A percentile compares a stretch with the other conserved stretches of the same genome.
Evolutionary conservation across 2,329 filamentous ascomycete genomes (phyloP).

Genomic region (Fusarium fracticaudum): DNA sequence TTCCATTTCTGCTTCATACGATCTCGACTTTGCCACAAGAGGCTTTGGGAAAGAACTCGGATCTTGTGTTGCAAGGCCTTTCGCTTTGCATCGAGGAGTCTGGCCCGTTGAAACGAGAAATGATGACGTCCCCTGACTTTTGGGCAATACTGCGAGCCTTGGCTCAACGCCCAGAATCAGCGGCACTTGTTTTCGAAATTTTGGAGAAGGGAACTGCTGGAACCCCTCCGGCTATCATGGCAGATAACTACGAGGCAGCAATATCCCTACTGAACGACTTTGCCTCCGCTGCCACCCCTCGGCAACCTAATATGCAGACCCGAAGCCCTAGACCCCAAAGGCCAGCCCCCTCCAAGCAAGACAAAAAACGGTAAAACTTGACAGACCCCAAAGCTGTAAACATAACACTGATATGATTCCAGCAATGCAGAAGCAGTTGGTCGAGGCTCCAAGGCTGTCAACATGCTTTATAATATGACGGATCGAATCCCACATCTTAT

Average conservation of each 20-base stretch:
- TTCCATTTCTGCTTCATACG: conserved; percentile 89
- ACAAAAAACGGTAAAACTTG: conserved; percentile 39
- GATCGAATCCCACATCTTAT: conserved; percentile 85
- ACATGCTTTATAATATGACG: conserved; percentile 84
- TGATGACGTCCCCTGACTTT: conserved; percentile 96
- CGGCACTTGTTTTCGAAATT: conserved; percentile 85
- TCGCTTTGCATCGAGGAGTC: conserved; percentile 81
- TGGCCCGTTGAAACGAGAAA: conserved; percentile 83
- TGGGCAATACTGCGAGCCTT: conserved; percentile 89
- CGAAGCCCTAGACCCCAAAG: conserved; percentile 61
- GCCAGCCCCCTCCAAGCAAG: conserved; percentile 39
- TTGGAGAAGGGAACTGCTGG: conserved; percentile 79
- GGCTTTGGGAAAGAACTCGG: conserved; percentile 77
- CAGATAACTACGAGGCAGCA: conserved; percentile 94
- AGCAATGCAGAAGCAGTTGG: conserved; percentile 66
- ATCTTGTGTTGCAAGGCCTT: conserved; percentile 81
- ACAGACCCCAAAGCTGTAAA: background rate
- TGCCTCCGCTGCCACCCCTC: conserved; percentile 81
- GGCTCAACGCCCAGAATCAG: conserved; percentile 73
- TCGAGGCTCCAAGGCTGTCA: conserved; percentile 82
- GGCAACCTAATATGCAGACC: conserved; percentile 74
- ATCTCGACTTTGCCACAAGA: conserved; percentile 89
- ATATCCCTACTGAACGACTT: conserved; percentile 89
- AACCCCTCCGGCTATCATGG: conserved; percentile 83
- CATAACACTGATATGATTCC: background rate